Percentiles rank a stretch among this genome's conserved stretches.
Evolutionary conservation across 306 rosid genomes (phyloP).

Genomic region (Astragalus glycyphyllos): DNA sequence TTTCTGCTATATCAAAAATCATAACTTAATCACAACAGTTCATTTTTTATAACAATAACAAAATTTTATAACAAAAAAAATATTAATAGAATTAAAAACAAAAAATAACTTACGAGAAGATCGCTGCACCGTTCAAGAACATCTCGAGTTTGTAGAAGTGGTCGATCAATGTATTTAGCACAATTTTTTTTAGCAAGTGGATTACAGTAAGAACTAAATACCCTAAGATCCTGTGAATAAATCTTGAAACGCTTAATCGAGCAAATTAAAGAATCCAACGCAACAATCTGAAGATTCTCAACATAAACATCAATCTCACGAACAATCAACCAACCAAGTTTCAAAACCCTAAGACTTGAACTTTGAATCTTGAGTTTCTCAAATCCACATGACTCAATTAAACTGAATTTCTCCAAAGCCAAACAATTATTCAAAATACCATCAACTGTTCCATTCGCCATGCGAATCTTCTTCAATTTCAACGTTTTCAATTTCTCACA

Average conservation of each 20-base stretch:
- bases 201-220: background rate
- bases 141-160: background rate
- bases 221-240: background rate
- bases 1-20: too few relatives aligned
- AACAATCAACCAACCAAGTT: background rate
- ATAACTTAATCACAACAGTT: too few relatives aligned
- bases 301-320: conserved; percentile 11
- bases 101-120: conserved; percentile 28
- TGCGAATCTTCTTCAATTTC: background rate
- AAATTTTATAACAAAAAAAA: background rate
- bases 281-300: background rate
- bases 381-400: conserved; percentile 10
- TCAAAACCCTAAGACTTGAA: background rate
- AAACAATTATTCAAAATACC: conserved; percentile 16
- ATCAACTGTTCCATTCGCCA: background rate
- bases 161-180: accelerated
- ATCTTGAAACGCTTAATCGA: background rate
- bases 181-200: too few relatives aligned
- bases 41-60: too few relatives aligned
- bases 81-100: background rate
- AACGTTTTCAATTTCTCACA: conserved; percentile 17
- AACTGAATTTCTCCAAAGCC: conserved; percentile 15
- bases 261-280: conserved; percentile 22
- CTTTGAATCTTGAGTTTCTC: conserved; percentile 7
- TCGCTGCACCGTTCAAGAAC: conserved; percentile 34